Evolutionary conservation across 441 rosid genomes (phyloP).

Genomic region (Syzygium malaccense): DNA sequence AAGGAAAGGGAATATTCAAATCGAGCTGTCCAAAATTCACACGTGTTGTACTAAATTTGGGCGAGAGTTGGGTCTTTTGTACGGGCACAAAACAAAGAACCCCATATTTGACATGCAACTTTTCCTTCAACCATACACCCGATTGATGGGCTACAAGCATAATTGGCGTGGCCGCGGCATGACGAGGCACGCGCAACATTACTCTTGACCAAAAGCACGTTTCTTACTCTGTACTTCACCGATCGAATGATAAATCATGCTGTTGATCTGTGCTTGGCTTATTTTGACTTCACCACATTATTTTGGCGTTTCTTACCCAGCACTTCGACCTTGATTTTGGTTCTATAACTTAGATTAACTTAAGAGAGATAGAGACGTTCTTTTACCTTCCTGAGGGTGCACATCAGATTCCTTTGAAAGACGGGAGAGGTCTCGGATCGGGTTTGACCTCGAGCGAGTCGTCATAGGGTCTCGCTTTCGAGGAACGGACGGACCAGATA

Average conservation of each 20-base stretch:
- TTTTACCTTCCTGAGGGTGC: not conserved
- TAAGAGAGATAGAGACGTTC: not conserved
- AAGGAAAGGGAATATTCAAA: not conserved
- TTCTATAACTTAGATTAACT: not conserved
- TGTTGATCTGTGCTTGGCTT: not conserved
- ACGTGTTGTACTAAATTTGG: not conserved
- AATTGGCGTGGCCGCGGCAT: not conserved
- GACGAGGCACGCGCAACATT: not conserved
- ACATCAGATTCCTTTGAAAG: too few species aligned
- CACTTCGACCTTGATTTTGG: not conserved
- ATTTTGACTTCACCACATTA: too few species aligned
- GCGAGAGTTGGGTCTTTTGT: not conserved
- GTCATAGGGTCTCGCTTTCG: too few species aligned
- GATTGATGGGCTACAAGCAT: not conserved
- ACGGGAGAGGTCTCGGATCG: too few species aligned
- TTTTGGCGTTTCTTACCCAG: too few species aligned
- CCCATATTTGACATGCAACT: not conserved
- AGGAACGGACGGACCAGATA: too few species aligned
- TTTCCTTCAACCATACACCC: not conserved
- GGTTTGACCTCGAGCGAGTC: too few species aligned
- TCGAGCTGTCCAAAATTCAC: not conserved
- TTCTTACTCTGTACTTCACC: not conserved
- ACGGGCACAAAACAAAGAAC: too few species aligned
- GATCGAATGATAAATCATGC: not conserved
- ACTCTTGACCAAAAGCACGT: too few species aligned